Evolutionary conservation across 2,329 filamentous ascomycete genomes (phyloP), one percentile per base, ranked within the genome.

Genomic region (Graphilbum sp.): DNA sequence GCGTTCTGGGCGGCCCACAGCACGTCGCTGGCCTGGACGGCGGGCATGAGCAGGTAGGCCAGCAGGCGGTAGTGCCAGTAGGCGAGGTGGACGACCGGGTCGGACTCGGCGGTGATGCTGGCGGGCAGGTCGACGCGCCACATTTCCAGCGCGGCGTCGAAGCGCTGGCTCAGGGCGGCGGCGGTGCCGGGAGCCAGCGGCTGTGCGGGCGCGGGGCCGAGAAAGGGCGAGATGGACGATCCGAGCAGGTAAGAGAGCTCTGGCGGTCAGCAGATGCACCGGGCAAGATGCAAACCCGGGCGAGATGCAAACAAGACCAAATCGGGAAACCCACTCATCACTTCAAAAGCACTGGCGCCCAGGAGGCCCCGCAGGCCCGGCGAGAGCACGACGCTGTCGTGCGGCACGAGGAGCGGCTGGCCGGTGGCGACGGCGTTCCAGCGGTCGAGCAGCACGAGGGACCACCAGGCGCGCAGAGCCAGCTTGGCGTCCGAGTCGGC

Each of bases 11-110:
- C 71, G 6, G 74, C 67, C 53, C 69, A 73, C 17, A 80, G 56
- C 15, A 77, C 62, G 41, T 79, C 69, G 2, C 62, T 57, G 0
- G 71, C 62, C 31, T 69, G 67, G 1, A 67, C 62, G 11, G 63
- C 63, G 1, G 71, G 66, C 29, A 67, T 69, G 38, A 76, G 60
- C 3, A 81, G 63, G 37, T 75, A 72, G 10, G 72, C 64, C 16
- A 84, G 60, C 9, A 83, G 62, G 43, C 75, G 72, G 46, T 72
- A 66, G 52, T 83, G 76, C 69, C 79, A 81, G 55, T 80, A 83
- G 16, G 69, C 69, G 19, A 84, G 62, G 46, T 79, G 72, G 2
- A 83, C 62, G 24, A 78, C 51, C 4, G 71, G 70, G 35, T 67
- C 61, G 3, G 61, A 57, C 0, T 56, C 50, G 4, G 66, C 64